Conservation (phyloP, 2,329 filamentous ascomycete genomes). For the Fusarium sp. region DNA sequence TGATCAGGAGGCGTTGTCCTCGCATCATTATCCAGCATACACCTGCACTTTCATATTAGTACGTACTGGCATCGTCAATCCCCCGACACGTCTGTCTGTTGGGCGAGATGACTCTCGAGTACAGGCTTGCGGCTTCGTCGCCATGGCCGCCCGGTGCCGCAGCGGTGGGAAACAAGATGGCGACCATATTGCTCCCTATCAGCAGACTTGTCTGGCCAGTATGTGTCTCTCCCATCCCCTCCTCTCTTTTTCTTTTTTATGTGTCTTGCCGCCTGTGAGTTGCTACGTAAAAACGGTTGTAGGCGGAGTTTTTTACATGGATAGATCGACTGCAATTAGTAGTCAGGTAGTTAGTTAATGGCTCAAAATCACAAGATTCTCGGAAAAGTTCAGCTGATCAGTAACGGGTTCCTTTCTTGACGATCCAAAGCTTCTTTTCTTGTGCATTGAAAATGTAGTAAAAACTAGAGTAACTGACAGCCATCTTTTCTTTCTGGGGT, state of each 20-base stretch:
- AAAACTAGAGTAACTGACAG: conserved; percentile 43
- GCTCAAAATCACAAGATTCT: not conserved
- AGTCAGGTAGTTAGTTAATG: conserved; percentile 7
- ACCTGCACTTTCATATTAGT: conserved; percentile 40
- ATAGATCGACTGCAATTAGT: conserved; percentile 8
- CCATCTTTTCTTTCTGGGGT: conserved; percentile 28
- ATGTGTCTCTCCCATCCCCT: conserved; percentile 35
- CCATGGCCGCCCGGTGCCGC: conserved; percentile 37
- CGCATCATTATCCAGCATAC: conserved; percentile 21
- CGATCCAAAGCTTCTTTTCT: conserved; percentile 23
- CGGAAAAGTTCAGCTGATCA: not conserved
- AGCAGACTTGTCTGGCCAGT: conserved; percentile 40
- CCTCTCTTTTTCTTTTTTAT: conserved; percentile 27
- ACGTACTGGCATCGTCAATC: conserved; percentile 49
- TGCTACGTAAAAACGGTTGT: conserved; percentile 34
- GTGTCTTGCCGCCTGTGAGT: conserved; percentile 37
- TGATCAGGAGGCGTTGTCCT: conserved; percentile 50
- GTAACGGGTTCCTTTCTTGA: conserved; percentile 14
- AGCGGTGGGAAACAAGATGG: conserved; percentile 36
- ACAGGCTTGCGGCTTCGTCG: conserved; percentile 46
- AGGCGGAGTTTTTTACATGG: conserved; percentile 16
- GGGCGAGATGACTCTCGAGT: conserved; percentile 50
- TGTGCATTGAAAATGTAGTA: conserved; percentile 36
- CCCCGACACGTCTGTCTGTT: conserved; percentile 39
- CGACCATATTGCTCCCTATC: conserved; percentile 33